Base-by-base conservation (phyloP, 2,329 filamentous ascomycete genomes). In the Aurifilum marmelostoma region DNA sequence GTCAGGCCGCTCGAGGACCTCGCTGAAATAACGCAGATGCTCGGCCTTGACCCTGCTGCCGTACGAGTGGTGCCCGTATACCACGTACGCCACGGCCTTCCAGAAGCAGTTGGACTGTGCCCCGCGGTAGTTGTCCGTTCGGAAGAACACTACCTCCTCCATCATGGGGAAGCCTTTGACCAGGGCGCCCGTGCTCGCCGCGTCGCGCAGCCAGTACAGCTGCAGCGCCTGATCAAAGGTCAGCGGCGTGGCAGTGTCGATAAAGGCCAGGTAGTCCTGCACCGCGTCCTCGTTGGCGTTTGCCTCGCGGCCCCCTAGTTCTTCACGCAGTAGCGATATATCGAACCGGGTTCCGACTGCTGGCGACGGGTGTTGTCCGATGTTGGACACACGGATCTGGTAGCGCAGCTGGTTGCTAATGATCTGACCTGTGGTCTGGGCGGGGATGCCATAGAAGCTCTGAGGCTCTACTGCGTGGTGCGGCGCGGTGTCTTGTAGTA, bases 21-120 rank as follows among this genome's bases (percentile, higher is more conserved):
- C 69, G 64, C 75, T 67, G n/a, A 77, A 52, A 65, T 74, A 75
- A 12, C 39, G 71, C 5, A 78, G 74, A 66, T 80, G 78, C 62
- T 79, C 77, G 12, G 77, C 76, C 71, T 80, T 79, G 67, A 79
- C 75, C 2, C 77, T 68, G 16, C 74, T 62, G 75, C 75, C 77
- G 54, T 70, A 71, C 29, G 59, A 37, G 11, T 71, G 59, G 16
- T 67, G 71, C 32, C 77, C 77, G 65, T 78, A 77, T 3, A 79
- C 37, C 18, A 67, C 69, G 14, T 75, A 72, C 7, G 77, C 73
- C 8, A 79, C 41, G 11, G 77, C 71, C 43, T 75, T 72, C 76
- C 77, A 79, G 74, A 77, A 79, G 71, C 78, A 79, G 63, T 77
- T 71, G 1, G 75, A 75, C 1, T 37, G n/a, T 0, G 73, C 72